These are phyloP conservation scores for Cercospora nicotianae DNA, from an alignment of 2,329 filamentous ascomycete genomes.

Conservation along the genomic window DNA sequence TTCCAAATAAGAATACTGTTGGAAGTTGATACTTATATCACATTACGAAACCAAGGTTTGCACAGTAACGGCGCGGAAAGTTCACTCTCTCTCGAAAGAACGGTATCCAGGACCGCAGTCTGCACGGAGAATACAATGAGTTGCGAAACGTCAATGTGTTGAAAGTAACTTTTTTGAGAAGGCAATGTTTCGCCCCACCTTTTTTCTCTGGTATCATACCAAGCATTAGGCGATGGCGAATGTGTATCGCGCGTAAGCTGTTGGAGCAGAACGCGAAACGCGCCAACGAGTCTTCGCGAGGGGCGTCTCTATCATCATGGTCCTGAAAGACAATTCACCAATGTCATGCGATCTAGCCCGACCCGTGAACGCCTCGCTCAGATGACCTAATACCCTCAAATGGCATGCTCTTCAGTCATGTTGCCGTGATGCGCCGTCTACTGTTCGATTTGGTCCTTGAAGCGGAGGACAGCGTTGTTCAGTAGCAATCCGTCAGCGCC, in stretches of 20 bases:
- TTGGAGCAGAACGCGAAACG: neutral
- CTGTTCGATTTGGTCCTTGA: conserved; percentile 78
- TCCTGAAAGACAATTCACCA: neutral
- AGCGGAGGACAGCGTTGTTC: conserved; percentile 82
- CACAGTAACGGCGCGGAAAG: too few species aligned
- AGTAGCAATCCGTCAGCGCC: conserved; percentile 86
- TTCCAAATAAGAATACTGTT: neutral
- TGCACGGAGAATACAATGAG: neutral
- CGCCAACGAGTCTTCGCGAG: neutral
- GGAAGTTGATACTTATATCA: neutral
- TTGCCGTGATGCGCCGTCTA: conserved; percentile 10
- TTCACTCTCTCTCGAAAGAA: too few species aligned
- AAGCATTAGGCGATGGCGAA: neutral
- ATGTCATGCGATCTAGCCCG: neutral
- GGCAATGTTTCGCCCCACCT: neutral
- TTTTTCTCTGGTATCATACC: neutral
- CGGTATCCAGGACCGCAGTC: too few species aligned
- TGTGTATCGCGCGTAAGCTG: neutral
- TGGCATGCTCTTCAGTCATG: conserved; percentile 6
- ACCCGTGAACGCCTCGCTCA: conserved; percentile 20
- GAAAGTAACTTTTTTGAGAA: neutral
- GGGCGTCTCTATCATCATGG: neutral
- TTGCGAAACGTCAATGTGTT: neutral
- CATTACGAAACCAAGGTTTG: too few species aligned
- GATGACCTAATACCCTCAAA: conserved; percentile 5